phyloP scores from a whole-genome alignment of 768 basidiomycete species.

The Leccinum ochraceum region DNA sequence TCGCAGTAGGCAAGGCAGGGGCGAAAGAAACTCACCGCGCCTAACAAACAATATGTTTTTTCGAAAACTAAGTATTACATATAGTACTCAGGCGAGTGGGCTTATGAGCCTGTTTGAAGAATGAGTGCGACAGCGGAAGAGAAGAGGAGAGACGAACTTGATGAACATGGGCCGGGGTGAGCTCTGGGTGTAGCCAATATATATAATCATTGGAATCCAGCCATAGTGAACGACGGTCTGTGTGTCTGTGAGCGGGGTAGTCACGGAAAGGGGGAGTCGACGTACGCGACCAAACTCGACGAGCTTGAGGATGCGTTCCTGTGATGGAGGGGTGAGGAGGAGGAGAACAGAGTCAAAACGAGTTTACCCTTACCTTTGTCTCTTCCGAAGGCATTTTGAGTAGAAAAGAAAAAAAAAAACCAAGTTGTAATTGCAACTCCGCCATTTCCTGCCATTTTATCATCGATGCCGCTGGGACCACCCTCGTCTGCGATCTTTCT shows the following conservation, averaged over 20 bases:
- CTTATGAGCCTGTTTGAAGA: constrained; percentile 73
- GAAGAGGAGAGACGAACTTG: constrained; percentile 64
- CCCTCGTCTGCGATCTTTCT: constrained; percentile 47
- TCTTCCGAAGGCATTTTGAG: constrained; percentile 83
- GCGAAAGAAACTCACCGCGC: constrained; percentile 32
- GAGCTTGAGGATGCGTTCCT: constrained; percentile 80
- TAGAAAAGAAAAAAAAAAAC: constrained; percentile 7
- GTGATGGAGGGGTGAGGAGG: neutral
- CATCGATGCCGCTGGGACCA: constrained; percentile 46
- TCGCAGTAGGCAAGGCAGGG: constrained; percentile 10
- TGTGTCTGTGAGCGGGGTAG: constrained; percentile 6
- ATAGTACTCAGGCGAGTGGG: constrained; percentile 71
- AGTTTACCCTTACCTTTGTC: constrained; percentile 61
- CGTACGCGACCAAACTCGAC: constrained; percentile 81
- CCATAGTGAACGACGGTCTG: constrained; percentile 91
- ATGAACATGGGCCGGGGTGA: constrained; percentile 94
- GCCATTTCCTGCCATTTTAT: constrained; percentile 4
- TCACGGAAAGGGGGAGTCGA: constrained; percentile 12
- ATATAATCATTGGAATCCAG: constrained; percentile 97
- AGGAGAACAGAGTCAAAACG: neutral
- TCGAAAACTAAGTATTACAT: constrained; percentile 33
- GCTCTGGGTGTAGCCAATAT: constrained; percentile 89
- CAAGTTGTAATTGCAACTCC: constrained; percentile 33
- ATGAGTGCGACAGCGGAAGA: neutral
- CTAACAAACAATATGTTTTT: constrained; percentile 12